Evolutionary conservation across 495 filamentous ascomycete species (phyloP).

Genomic region (Hypoxylon cercidicola): DNA sequence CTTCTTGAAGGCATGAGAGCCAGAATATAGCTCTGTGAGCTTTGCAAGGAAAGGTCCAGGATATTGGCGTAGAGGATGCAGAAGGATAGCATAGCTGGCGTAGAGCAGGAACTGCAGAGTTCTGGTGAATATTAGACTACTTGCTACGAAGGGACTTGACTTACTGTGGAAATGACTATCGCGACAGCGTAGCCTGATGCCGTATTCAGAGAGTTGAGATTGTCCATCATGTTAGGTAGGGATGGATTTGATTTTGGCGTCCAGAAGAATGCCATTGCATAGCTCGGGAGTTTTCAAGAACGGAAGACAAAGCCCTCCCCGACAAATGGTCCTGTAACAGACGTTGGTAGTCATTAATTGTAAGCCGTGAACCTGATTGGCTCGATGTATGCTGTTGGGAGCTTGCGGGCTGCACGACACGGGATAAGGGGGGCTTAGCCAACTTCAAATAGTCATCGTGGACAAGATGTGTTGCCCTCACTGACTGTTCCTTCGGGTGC

Average conservation of each 20-base stretch:
- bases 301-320: neutral
- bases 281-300: neutral
- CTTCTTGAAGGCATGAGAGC: constrained; percentile 53
- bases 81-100: constrained; percentile 4
- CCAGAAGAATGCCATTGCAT: neutral
- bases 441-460: no score
- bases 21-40: constrained; percentile 51
- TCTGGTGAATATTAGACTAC: neutral
- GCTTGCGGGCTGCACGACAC: neutral
- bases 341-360: neutral
- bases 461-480: no score
- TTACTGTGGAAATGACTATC: neutral
- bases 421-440: neutral
- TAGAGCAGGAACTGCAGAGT: neutral
- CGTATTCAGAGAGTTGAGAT: neutral
- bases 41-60: constrained; percentile 61
- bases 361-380: neutral
- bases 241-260: neutral
- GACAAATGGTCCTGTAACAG: neutral
- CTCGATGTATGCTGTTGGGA: neutral
- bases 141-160: neutral
- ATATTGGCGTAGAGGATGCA: constrained; percentile 45
- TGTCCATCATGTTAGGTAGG: neutral
- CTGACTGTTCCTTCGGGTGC: no score
- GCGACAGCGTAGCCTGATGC: neutral